Conservation (phyloP, 805 yeast genomes). For the Metahyphopichia silvanorum region DNA sequence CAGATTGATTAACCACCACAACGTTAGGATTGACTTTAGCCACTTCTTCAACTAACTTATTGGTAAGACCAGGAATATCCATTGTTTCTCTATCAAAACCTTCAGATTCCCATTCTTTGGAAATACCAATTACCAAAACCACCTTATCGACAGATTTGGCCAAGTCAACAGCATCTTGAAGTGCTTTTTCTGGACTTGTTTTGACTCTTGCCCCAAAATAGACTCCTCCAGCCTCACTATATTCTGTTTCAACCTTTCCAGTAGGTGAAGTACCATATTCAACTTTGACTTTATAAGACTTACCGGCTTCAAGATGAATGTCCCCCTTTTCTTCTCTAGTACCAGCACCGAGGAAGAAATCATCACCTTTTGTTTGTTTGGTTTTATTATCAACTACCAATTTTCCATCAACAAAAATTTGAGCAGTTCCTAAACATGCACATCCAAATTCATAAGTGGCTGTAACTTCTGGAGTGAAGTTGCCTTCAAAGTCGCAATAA, state of each 20-base stretch:
- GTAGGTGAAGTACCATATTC: constrained; percentile 54
- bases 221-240: constrained; percentile 22
- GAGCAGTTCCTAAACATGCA: constrained; percentile 53
- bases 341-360: constrained; percentile 52
- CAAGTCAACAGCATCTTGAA: constrained; percentile 40
- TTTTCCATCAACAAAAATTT: constrained; percentile 49
- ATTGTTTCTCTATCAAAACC: constrained; percentile 53
- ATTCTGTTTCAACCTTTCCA: constrained; percentile 1
- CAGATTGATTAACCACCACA: constrained; percentile 55
- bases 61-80: constrained; percentile 49
- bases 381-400: constrained; percentile 56
- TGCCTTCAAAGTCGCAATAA: constrained; percentile 44
- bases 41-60: constrained; percentile 44
- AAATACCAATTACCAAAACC: constrained; percentile 48
- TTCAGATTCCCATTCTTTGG: constrained; percentile 57
- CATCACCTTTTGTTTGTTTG: constrained; percentile 45
- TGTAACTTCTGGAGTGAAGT: constrained; percentile 43
- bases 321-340: constrained; percentile 47
- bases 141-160: constrained; percentile 55
- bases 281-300: constrained; percentile 41
- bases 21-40: constrained; percentile 47
- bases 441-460: constrained; percentile 53
- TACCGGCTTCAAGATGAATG: constrained; percentile 40
- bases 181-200: constrained; percentile 17
- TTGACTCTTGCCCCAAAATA: constrained; percentile 20